These are phyloP conservation scores for Paecilomyces fulvus DNA, from an alignment of 2,329 filamentous ascomycete species.

Conservation along the genomic window DNA sequence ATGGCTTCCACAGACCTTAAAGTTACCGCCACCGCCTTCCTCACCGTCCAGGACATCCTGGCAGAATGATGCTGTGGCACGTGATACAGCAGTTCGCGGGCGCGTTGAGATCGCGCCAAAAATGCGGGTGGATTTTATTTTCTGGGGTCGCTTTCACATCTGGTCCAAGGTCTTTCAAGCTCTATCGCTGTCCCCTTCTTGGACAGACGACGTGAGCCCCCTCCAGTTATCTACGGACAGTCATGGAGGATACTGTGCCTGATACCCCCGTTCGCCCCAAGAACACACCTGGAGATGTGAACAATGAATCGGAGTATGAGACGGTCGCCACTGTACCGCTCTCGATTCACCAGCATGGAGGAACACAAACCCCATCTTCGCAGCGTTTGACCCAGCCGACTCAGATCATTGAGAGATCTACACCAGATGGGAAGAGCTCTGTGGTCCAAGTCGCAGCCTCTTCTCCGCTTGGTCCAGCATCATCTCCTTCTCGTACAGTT, in stretches of 20 bases:
- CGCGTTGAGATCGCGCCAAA: neutral
- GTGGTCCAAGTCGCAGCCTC: conserved; percentile 80
- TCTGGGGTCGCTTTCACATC: neutral
- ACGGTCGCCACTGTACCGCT: conserved; percentile 43
- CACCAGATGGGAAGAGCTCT: conserved; percentile 26
- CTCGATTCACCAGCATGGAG: conserved; percentile 10
- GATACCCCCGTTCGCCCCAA: conserved; percentile 33
- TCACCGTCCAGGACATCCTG: neutral
- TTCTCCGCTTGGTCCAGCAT: conserved; percentile 58
- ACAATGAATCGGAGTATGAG: conserved; percentile 35
- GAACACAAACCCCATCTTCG: conserved; percentile 34
- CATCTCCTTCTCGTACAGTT: conserved; percentile 29
- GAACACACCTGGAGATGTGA: conserved; percentile 17
- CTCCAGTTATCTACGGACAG: neutral
- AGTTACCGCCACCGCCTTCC: neutral
- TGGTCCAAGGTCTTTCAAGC: neutral
- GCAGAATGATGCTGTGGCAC: neutral
- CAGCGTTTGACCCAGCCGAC: conserved; percentile 53
- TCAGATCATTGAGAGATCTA: conserved; percentile 45
- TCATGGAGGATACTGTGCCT: conserved; percentile 32
- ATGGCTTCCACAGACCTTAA: no score
- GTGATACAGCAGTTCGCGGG: neutral
- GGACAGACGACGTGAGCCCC: neutral
- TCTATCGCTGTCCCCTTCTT: neutral
- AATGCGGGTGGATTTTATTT: neutral